Evolutionary conservation across 306 rosid genomes (phyloP), one percentile per base, ranked within the genome.

Genomic region (Betula pendula): DNA sequence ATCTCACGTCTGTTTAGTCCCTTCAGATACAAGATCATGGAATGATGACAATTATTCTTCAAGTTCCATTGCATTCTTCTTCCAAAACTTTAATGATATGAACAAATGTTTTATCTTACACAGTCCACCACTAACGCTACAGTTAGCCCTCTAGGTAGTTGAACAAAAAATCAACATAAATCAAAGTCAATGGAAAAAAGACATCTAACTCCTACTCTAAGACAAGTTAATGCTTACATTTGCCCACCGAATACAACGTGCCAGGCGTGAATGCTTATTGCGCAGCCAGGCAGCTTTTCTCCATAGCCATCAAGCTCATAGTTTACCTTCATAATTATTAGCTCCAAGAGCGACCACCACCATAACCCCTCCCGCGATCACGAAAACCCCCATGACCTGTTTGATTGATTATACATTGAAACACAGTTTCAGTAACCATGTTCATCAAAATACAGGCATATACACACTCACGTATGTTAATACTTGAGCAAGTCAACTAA

Each of bases 331-430:
- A 51, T 31, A n/a, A 78, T 87, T 13, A 45, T 3, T 75, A 92
- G 82, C 88, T 90, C 93, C 95, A 83, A 0, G 89, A 45, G 27
- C 91, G 89, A 73, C 91, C 79, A 9, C 91, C 85, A 44, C 95
- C 80, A 29, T 79, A 82, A 51, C 91, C 87, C 84, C 86, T 83
- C 12, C 90, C 86, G 1, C 89, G 93, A 56, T 92, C 97, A 73
- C 97, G 88, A 80, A 77, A 87, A 45, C 89, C 90, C 42, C 94
- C 87, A 58, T 76, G 83, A 77, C 94, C 91, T 91, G 85, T 40
- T 65, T 60, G 31, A 60, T 74, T 17, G 50, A 59, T 43, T 49
- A 25, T 31, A 27, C 47, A 43, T 55, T 10, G 45, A 27, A 70
- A 63, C 27, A 75, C 24, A 53, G 20, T 33, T 70, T 70, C 56